These are phyloP conservation scores for Boletus barrowsii DNA, from an alignment of 768 basidiomycete species.

Conservation along the genomic window DNA sequence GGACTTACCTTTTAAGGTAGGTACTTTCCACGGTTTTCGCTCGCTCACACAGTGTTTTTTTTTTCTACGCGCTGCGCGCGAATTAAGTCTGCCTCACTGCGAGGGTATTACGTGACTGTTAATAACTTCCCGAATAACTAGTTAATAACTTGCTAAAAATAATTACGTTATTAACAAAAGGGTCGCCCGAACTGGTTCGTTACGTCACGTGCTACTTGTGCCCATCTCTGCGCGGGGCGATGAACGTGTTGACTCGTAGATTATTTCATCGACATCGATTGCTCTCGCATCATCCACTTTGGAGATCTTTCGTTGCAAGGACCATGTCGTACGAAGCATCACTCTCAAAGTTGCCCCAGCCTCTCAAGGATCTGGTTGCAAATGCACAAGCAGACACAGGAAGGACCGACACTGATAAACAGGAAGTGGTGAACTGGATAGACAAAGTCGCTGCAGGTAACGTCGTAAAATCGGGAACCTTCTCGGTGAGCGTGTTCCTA, in stretches of 20 bases:
- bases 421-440: conserved; percentile 69
- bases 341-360: conserved; percentile 44
- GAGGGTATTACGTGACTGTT: too few species aligned
- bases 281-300: conserved; percentile 1
- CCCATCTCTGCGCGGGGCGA: conserved; percentile 2
- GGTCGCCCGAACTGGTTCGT: not conserved
- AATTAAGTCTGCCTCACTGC: too few species aligned
- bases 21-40: too few species aligned
- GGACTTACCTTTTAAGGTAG: too few species aligned
- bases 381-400: conserved; percentile 42
- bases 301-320: conserved; percentile 16
- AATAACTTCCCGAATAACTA: too few species aligned
- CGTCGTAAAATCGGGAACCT: conserved; percentile 40
- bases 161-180: too few species aligned
- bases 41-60: too few species aligned
- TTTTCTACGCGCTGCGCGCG: too few species aligned
- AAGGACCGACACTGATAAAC: conserved; percentile 56
- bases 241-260: conserved; percentile 19
- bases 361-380: conserved; percentile 56
- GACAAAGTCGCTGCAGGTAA: conserved; percentile 55
- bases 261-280: conserved; percentile 26
- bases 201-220: conserved; percentile 28
- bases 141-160: too few species aligned
- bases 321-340: conserved; percentile 55
- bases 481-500: conserved; percentile 44